phyloP scores from a whole-genome alignment of 768 basidiomycete genomes.

The Boletus edulis region DNA sequence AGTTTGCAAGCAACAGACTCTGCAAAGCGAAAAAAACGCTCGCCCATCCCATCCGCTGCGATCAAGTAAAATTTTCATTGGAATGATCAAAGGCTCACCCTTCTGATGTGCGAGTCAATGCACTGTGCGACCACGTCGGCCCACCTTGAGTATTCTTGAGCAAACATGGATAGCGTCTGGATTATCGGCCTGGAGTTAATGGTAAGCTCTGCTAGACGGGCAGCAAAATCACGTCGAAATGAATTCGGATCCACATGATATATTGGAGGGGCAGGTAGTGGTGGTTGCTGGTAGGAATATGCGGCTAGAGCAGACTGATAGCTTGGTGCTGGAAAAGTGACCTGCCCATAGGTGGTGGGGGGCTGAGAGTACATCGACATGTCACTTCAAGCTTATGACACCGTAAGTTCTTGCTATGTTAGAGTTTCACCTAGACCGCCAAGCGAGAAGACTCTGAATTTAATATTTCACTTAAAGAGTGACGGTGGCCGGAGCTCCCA shows the following conservation, averaged over 20 bases:
- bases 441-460: conserved; percentile 36
- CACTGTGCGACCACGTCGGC: conserved; percentile 79
- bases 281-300: conserved; percentile 49
- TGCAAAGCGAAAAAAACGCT: conserved; percentile 22
- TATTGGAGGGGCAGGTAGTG: conserved; percentile 39
- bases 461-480: conserved; percentile 50
- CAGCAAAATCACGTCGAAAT: conserved; percentile 77
- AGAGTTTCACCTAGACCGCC: conserved; percentile 33
- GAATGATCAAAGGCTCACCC: conserved; percentile 63
- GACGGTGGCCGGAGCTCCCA: conserved; percentile 38
- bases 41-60: conserved; percentile 28
- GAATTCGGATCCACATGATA: conserved; percentile 61
- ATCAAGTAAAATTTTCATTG: conserved; percentile 24
- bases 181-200: conserved; percentile 96
- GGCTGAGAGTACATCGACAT: conserved; percentile 68
- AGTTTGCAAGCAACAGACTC: conserved; percentile 30
- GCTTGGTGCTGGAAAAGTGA: conserved; percentile 47
- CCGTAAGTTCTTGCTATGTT: conserved; percentile 30
- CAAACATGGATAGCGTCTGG: conserved; percentile 87
- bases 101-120: conserved; percentile 78
- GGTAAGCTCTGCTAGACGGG: conserved; percentile 75
- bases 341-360: conserved; percentile 53
- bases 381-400: conserved; percentile 39
- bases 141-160: conserved; percentile 80
- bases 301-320: conserved; percentile 44